Percentiles rank a stretch among this genome's conserved stretches.
These are phyloP conservation scores for Phytophthora multivora DNA, from an alignment of 352 stramenopile species.

Conservation along the genomic window DNA sequence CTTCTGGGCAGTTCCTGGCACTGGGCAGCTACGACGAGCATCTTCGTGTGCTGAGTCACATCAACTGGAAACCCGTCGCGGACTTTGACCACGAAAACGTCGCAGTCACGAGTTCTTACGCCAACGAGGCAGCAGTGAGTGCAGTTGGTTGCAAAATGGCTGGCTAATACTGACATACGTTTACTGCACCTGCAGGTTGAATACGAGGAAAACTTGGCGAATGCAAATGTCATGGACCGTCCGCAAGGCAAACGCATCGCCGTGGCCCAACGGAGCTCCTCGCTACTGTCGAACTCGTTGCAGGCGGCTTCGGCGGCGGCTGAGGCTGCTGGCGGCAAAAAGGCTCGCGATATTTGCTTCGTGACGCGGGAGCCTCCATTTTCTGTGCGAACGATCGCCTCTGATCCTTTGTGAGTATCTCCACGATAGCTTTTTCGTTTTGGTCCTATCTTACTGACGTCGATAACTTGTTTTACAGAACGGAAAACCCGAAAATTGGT, in stretches of 20 bases:
- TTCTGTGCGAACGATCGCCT: slow-evolving; percentile 65
- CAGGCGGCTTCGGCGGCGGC: slow-evolving; percentile 63
- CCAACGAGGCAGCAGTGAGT: slow-evolving; percentile 54
- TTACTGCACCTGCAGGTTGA: slow-evolving; percentile 50
- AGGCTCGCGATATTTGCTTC: slow-evolving; percentile 66
- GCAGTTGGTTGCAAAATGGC: background rate
- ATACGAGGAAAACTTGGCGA: slow-evolving; percentile 70
- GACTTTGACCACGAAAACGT: slow-evolving; percentile 76
- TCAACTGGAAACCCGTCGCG: slow-evolving; percentile 78
- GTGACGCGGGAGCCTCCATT: slow-evolving; percentile 71
- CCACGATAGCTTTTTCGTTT: background rate
- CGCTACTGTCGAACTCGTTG: slow-evolving; percentile 59
- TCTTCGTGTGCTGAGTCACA: slow-evolving; percentile 72
- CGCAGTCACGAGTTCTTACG: slow-evolving; percentile 44
- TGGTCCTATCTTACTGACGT: background rate
- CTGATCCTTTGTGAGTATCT: slow-evolving; percentile 67
- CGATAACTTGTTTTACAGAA: slow-evolving; percentile 34
- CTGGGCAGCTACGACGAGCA: slow-evolving; percentile 82
- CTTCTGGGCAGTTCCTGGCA: slow-evolving; percentile 77
- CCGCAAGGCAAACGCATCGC: slow-evolving; percentile 65
- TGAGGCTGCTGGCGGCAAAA: slow-evolving; percentile 56
- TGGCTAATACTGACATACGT: background rate
- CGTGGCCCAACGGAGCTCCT: slow-evolving; percentile 40
- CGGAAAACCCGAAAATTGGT: slow-evolving; percentile 75
- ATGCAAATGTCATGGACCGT: slow-evolving; percentile 53